Conservation (phyloP, 2,329 filamentous ascomycete species). For the Mollisia scopiformis region DNA sequence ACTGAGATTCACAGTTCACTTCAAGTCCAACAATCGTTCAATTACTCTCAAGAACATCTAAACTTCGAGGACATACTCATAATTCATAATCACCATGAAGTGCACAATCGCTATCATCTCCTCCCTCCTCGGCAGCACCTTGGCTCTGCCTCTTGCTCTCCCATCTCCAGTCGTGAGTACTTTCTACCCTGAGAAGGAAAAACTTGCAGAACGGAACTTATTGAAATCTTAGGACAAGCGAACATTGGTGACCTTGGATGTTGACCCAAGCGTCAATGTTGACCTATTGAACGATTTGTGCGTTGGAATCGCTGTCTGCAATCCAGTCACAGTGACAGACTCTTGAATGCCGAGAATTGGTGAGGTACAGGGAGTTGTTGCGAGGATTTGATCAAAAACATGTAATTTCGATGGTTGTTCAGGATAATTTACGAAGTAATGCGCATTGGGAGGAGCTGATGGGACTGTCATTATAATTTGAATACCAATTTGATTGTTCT, state of each 20-base stretch:
- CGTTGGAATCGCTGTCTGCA: constrained; percentile 24
- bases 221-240: too few species aligned
- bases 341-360: not conserved
- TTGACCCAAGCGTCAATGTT: constrained; percentile 12
- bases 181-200: not conserved
- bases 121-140: not conserved
- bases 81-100: not conserved
- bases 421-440: too few species aligned
- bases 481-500: not conserved
- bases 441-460: not conserved
- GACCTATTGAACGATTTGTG: constrained; percentile 20
- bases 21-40: not conserved
- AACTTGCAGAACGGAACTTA: too few species aligned
- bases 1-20: too few species aligned
- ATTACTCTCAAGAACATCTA: not conserved
- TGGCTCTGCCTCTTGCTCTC: constrained; percentile 1
- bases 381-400: too few species aligned
- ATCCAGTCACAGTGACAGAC: constrained; percentile 23
- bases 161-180: constrained; percentile 1
- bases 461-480: not conserved
- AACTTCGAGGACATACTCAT: not conserved
- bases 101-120: not conserved
- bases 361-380: too few species aligned
- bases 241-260: constrained; percentile 11
- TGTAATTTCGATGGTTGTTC: too few species aligned